These are phyloP conservation scores for Phytophthora podocarpi DNA, from an alignment of 352 stramenopile genomes.

Conservation along the genomic window DNA sequence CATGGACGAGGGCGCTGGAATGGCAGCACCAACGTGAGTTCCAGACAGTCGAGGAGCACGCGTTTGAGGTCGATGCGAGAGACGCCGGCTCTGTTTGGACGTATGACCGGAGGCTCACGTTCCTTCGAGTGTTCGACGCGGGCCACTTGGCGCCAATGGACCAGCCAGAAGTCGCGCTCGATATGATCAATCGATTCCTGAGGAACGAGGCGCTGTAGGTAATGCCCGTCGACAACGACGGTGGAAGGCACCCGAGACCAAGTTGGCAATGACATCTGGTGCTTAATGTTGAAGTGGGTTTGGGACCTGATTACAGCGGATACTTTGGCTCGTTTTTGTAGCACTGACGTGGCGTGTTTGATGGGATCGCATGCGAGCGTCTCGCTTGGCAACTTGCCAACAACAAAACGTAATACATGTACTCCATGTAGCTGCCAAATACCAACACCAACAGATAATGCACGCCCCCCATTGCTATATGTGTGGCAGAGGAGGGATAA, in stretches of 20 bases:
- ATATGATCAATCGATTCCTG: constrained; percentile 72
- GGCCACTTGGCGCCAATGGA: constrained; percentile 97
- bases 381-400: too few relatives aligned
- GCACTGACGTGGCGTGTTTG: constrained; percentile 21
- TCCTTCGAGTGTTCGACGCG: constrained; percentile 95
- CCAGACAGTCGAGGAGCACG: constrained; percentile 49
- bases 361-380: constrained; percentile 2
- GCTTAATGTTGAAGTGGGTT: constrained; percentile 14
- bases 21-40: constrained; percentile 88
- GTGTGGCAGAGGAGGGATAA: neutral
- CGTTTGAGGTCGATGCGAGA: constrained; percentile 69
- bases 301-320: constrained; percentile 19
- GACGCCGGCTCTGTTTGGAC: constrained; percentile 54
- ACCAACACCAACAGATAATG: too few relatives aligned
- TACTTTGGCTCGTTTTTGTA: constrained; percentile 16
- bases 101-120: too few relatives aligned
- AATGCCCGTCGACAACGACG: too few relatives aligned
- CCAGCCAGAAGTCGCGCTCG: constrained; percentile 93
- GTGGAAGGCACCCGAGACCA: too few relatives aligned
- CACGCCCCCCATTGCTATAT: too few relatives aligned
- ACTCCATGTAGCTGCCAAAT: too few relatives aligned
- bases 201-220: constrained; percentile 20
- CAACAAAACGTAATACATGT: too few relatives aligned
- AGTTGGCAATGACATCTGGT: too few relatives aligned
- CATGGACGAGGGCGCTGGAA: constrained; percentile 94